Evolutionary conservation across 2,329 filamentous ascomycete species (phyloP).

Genomic region (Eutypella sp.): DNA sequence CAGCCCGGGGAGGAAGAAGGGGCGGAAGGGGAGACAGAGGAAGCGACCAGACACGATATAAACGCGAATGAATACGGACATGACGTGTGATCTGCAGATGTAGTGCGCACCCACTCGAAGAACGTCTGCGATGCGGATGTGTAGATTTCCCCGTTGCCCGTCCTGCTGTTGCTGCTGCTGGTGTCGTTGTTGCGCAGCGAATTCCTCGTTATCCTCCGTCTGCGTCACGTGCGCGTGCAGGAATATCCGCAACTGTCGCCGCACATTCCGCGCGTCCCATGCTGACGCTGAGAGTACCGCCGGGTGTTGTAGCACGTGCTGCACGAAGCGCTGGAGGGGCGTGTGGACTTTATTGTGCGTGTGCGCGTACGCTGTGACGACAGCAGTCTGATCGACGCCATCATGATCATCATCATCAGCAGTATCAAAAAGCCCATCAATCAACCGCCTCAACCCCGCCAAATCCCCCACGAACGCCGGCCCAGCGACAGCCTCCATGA

Average conservation of each 20-base stretch:
- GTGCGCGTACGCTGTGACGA: no score
- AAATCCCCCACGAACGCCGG: slow-evolving; percentile 5
- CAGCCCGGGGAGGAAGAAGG: neutral
- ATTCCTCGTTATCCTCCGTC: slow-evolving; percentile 5
- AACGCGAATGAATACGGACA: slow-evolving; percentile 8
- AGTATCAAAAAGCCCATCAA: neutral
- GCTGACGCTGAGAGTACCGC: slow-evolving; percentile 1
- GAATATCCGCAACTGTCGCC: slow-evolving; percentile 7
- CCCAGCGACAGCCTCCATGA: slow-evolving; percentile 16
- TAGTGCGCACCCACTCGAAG: slow-evolving; percentile 12
- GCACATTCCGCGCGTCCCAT: slow-evolving; percentile 4
- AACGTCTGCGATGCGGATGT: slow-evolving; percentile 5
- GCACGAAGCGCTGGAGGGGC: slow-evolving; percentile 6
- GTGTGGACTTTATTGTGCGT: slow-evolving; percentile 1
- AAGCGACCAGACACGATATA: slow-evolving; percentile 3
- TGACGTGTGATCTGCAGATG: slow-evolving; percentile 14
- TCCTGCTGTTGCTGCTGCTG: no score
- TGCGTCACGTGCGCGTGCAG: slow-evolving; percentile 9
- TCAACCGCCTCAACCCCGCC: neutral
- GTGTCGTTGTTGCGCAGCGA: neutral
- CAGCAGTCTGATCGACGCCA: no score
- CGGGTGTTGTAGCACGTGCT: slow-evolving; percentile 4
- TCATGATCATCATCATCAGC: neutral
- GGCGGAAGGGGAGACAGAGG: neutral
- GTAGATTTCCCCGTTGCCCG: no score